Evolutionary conservation across 371 early-diverging fungal species (phyloP).

Genomic region (Circinella umbellata): DNA sequence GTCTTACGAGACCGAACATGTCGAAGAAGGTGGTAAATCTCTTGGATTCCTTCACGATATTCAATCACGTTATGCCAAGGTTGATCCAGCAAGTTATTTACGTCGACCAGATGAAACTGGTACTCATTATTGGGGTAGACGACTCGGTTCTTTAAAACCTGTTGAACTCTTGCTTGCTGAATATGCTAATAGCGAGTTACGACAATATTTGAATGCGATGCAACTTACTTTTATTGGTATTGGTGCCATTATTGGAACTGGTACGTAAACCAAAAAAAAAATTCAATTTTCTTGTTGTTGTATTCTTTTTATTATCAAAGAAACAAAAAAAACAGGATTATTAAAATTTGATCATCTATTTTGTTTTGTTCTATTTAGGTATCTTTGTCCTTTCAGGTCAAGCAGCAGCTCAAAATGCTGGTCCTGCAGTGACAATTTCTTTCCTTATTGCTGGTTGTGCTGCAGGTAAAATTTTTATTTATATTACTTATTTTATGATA

Average conservation of each 20-base stretch:
- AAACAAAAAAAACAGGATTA: too few species aligned
- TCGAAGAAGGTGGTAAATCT: too few species aligned
- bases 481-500: too few species aligned
- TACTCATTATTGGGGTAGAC: slow-evolving; percentile 45
- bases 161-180: slow-evolving; percentile 55
- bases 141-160: slow-evolving; percentile 56
- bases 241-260: slow-evolving; percentile 80
- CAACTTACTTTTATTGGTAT: slow-evolving; percentile 63
- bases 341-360: too few species aligned
- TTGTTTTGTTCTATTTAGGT: slow-evolving; percentile 65
- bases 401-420: slow-evolving; percentile 78
- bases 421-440: slow-evolving; percentile 81
- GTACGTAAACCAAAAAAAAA: slow-evolving; percentile 36
- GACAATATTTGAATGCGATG: slow-evolving; percentile 44
- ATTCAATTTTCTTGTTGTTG: too few species aligned
- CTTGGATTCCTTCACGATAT: background rate
- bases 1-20: too few species aligned
- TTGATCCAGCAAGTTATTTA: slow-evolving; percentile 42
- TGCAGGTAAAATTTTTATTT: slow-evolving; percentile 37
- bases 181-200: slow-evolving; percentile 50
- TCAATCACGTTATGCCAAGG: slow-evolving; percentile 25
- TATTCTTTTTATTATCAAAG: too few species aligned
- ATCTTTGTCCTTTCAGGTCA: slow-evolving; percentile 71
- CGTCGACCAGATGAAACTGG: slow-evolving; percentile 47
- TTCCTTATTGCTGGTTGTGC: slow-evolving; percentile 76